Base-by-base conservation (phyloP, 129 eudicot genomes). In the Chrysanthemum makinoi region DNA sequence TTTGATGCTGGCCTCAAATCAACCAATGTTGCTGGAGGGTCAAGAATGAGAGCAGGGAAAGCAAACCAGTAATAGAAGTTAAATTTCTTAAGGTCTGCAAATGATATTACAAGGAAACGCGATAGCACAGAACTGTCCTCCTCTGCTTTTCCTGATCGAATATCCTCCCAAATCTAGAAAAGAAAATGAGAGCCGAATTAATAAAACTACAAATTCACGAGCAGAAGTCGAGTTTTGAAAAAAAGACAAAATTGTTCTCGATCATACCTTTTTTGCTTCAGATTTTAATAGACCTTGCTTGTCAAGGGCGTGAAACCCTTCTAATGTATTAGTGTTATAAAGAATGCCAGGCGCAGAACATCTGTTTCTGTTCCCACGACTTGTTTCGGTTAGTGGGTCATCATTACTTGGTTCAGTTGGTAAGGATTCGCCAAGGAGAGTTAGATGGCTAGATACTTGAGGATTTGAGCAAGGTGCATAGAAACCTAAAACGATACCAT, bases 11-110 rank as follows among this genome's bases (percentile, higher is more conserved):
- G 95, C 81, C 62, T 82, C 73, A 93, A 57, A 66, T 81, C 66
- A 79, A 81, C 79, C 76, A 93, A 44, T 0, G 88, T 87, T 74
- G 96, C 98, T 0, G 92, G 98, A 58, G 96, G 96, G 69, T 89
- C 84, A 76, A 89, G 84, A 58, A 79, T 83, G 76, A 93, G 58
- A 74, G 90, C 95, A 70, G 98, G 98, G 75, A 89, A 93, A 49
- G 96, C 96, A 85, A 89, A 82, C 81, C 86, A 80, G 74, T 89
- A 93, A 79, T 83, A 77, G 53, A 93, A 93, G 57, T 79, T 75
- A 85, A 91, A 93, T 26, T 84, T 85, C 81, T 93, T 93, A 65
- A 93, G 83, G 86, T 93, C 98, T 2, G 96, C 92, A 81, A 89
- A 93, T 63, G 98, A 80, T 68, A 93, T 77, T 73, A 93, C 74